phyloP scores from a whole-genome alignment of 2,329 filamentous ascomycete genomes.

The Ceratocystis lukuohia region DNA sequence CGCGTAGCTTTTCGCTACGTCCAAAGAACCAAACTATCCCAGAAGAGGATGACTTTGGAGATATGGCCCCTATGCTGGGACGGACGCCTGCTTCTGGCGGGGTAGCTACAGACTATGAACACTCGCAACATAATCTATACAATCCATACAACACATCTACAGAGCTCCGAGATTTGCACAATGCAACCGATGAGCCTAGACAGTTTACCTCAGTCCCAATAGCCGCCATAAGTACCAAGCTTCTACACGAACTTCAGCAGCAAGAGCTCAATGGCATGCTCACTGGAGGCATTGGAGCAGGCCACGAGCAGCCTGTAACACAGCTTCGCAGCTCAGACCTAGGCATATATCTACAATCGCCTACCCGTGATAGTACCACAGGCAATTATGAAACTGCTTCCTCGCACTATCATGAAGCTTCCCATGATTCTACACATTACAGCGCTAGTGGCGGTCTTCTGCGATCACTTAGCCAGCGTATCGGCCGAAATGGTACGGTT shows the following conservation, averaged over 20 bases:
- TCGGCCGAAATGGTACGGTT: background rate
- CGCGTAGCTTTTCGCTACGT: constrained; percentile 4
- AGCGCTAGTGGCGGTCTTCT: constrained; percentile 25
- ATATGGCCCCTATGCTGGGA: constrained; percentile 5
- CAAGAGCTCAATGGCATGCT: constrained; percentile 42
- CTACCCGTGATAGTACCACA: background rate
- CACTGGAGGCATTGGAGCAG: constrained; percentile 45
- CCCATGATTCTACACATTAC: background rate
- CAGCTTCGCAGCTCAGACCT: constrained; percentile 40
- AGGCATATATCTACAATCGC: constrained; percentile 24
- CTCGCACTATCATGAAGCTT: background rate
- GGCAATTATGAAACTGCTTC: background rate
- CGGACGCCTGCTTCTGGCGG: background rate
- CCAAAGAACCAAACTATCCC: constrained; percentile 1
- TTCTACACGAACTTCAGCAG: constrained; percentile 29
- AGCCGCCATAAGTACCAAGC: background rate
- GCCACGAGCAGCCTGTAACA: constrained; percentile 34
- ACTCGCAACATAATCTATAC: background rate
- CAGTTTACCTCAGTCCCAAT: background rate
- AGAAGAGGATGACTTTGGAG: constrained; percentile 4
- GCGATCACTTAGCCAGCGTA: constrained; percentile 31
- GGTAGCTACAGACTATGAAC: background rate
- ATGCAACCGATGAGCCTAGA: background rate
- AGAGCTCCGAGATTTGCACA: background rate
- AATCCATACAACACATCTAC: background rate